Conservation (phyloP, 148 eudicot species). For the Spergularia marina region DNA sequence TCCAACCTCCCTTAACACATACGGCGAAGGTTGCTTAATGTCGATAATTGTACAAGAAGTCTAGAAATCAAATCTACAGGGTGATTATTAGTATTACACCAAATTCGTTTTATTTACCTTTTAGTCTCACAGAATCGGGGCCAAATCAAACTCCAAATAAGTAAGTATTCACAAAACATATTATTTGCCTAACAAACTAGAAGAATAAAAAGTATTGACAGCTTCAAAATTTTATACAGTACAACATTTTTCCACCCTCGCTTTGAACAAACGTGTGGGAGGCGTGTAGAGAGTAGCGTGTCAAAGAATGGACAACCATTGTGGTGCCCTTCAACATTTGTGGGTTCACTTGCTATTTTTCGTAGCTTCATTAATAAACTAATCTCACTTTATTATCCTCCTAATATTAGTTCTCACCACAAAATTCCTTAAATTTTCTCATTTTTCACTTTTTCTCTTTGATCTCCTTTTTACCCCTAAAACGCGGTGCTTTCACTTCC, state of each 20-base stretch:
- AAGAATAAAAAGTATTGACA: too few species aligned
- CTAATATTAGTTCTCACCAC: conserved; percentile 1
- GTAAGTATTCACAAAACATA: too few species aligned
- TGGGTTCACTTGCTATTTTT: neutral
- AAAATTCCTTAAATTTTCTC: neutral
- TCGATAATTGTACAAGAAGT: too few species aligned
- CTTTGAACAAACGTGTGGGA: conserved; percentile 16
- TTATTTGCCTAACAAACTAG: too few species aligned
- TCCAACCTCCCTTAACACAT: too few species aligned
- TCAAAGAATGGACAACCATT: conserved; percentile 1
- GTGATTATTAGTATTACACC: too few species aligned
- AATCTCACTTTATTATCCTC: neutral
- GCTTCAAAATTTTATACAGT: neutral
- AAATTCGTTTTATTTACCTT: too few species aligned
- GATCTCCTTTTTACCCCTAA: conserved; percentile 8
- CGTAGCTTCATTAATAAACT: neutral
- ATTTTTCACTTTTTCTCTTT: neutral
- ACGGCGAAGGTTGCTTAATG: too few species aligned
- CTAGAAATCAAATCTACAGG: too few species aligned
- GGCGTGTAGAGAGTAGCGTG: conserved; percentile 25
- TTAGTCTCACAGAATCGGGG: too few species aligned
- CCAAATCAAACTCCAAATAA: too few species aligned
- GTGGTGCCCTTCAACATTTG: neutral
- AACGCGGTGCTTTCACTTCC: conserved; percentile 32
- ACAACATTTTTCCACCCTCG: conserved; percentile 5